A percentile compares a stretch with the other conserved stretches of the same genome.
These are phyloP conservation scores for Fraxinus pennsylvanica DNA, from an alignment of 257 asterid genomes.

Conservation along the genomic window DNA sequence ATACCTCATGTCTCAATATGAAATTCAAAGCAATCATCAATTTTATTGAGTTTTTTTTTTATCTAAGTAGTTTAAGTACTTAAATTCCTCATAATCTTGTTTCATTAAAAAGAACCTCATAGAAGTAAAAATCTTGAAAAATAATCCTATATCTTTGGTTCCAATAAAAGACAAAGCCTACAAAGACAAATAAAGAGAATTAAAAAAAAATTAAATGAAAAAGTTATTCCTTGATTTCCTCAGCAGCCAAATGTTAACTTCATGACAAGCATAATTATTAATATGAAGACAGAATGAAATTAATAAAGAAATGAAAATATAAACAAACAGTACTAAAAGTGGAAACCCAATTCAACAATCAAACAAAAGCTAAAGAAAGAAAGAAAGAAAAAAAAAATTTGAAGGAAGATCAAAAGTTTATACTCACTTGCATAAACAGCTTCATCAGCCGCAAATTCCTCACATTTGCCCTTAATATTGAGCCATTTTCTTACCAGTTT, in stretches of 20 bases:
- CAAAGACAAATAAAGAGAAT: neutral
- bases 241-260: neutral
- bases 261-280: conserved; percentile 1
- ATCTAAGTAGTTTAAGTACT: neutral
- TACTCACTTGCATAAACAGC: conserved; percentile 46
- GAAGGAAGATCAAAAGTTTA: conserved; percentile 1
- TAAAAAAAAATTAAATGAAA: neutral
- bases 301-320: neutral
- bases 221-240: neutral
- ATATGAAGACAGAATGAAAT: neutral
- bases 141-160: neutral
- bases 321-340: neutral
- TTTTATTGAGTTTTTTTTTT: neutral
- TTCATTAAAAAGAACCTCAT: neutral
- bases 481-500: conserved; percentile 73
- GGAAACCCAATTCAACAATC: neutral
- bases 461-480: conserved; percentile 47
- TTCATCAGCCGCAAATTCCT: conserved; percentile 46
- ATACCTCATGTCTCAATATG: conserved; percentile 17
- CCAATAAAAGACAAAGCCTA: conserved; percentile 6
- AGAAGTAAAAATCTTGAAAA: neutral
- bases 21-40: neutral
- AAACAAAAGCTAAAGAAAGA: neutral
- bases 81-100: neutral
- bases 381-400: too few species aligned